Percentiles rank a stretch among this genome's conserved stretches.
Evolutionary conservation across 225 moss, liverwort and hornwort species (phyloP).

Genomic region (Polytrichum formosum): DNA sequence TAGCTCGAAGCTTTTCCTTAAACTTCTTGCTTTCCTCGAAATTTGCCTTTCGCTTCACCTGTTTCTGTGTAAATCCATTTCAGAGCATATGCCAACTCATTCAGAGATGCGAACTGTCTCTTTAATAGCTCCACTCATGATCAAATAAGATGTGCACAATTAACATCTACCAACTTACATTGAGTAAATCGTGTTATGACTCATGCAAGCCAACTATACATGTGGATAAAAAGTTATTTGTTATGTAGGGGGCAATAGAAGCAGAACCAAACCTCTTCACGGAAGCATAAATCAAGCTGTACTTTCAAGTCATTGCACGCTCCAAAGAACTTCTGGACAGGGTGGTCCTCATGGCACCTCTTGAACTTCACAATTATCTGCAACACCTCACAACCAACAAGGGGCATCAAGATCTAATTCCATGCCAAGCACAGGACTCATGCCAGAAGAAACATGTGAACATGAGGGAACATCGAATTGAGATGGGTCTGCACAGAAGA

Average conservation of each 20-base stretch:
- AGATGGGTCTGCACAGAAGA: background rate
- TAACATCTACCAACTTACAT: too few relatives aligned
- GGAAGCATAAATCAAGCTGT: constrained; percentile 82
- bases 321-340: constrained; percentile 84
- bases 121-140: too few relatives aligned
- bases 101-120: background rate
- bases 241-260: background rate
- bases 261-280: constrained; percentile 59
- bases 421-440: background rate
- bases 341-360: constrained; percentile 92
- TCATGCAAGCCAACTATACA: too few relatives aligned
- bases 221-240: too few relatives aligned
- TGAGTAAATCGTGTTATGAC: too few relatives aligned
- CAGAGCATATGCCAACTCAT: background rate
- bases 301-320: constrained; percentile 86
- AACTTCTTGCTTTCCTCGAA: constrained; percentile 84
- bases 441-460: background rate
- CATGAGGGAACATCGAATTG: background rate
- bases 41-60: constrained; percentile 82
- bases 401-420: background rate
- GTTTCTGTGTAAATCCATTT: constrained; percentile 53
- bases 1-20: constrained; percentile 76
- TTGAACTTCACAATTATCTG: constrained; percentile 88
- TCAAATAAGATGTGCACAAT: too few relatives aligned
- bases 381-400: background rate